These are phyloP conservation scores for Acanthamoeba pearcei DNA, from an alignment of 208 protist species.

Conservation along the genomic window DNA sequence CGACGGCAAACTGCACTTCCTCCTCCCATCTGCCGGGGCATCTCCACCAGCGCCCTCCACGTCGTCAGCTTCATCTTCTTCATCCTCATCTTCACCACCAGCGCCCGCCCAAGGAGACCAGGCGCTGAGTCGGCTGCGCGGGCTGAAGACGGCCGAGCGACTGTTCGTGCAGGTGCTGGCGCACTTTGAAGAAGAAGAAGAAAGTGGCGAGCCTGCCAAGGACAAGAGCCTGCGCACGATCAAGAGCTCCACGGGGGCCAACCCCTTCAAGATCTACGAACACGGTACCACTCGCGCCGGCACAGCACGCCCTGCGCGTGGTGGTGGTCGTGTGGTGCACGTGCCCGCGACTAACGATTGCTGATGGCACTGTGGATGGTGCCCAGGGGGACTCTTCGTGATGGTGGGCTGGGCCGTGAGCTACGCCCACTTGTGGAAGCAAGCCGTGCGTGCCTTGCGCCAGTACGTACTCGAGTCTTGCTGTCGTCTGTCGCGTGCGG, in stretches of 20 bases:
- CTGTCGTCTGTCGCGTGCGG: too few relatives aligned
- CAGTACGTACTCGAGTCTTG: background rate
- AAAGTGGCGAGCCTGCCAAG: background rate
- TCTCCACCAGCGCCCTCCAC: background rate
- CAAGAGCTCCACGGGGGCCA: background rate
- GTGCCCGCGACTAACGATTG: background rate
- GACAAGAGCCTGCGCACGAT: background rate
- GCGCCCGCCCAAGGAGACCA: too few relatives aligned
- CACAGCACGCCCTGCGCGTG: background rate
- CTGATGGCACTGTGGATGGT: too few relatives aligned
- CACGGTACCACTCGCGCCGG: background rate
- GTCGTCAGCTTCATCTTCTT: background rate
- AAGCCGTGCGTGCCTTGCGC: background rate
- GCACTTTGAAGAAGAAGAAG: background rate
- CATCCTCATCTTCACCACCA: too few relatives aligned
- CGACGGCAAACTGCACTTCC: constrained; percentile 63
- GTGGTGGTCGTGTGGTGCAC: background rate
- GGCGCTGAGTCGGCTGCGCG: background rate
- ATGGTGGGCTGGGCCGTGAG: constrained; percentile 23
- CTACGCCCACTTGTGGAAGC: constrained; percentile 6
- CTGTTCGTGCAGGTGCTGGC: constrained; percentile 69
- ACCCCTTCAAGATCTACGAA: constrained; percentile 34
- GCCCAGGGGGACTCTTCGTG: background rate
- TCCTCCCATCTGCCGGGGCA: background rate
- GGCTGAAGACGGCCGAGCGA: constrained; percentile 54